Evolutionary conservation across 164 flowering plant genomes (phyloP), one percentile per base, ranked within the genome.

Genomic region (Sedum album): DNA sequence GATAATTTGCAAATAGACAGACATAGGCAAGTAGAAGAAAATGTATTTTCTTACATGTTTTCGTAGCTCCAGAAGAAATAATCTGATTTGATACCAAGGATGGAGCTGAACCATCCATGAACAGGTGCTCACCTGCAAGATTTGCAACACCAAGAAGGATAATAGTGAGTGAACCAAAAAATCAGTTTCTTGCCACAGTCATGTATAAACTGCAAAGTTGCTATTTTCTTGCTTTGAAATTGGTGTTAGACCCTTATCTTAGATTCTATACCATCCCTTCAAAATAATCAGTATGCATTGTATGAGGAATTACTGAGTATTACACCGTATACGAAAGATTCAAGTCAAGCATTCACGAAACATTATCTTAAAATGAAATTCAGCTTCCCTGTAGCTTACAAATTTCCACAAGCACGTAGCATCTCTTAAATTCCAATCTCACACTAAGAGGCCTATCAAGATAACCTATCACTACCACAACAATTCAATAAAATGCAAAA

Each of bases 41-140:
- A 42, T 4, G 26, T 25, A 64, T 38, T 26, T 31, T 31, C 91
- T 83, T 82, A 93, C 98, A 93, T 69, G 82, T 86, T 82, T 81
- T 91, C 31, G 80, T 76, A 61, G 83, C 74, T 25, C 96, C 87
- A 44, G 86, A 69, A 17, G 89, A 80, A 70, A 93, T 72, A 63
- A 91, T 76, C 72, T 88, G 87, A 76, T 87, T 87, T 44, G 95
- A 82, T 71, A 87, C 76, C 33, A 93, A 53, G n/a, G 80, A 71
- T 55, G 87, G 81, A 20, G 82, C 68, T 28, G 91, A 84, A 71
- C 83, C 78, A 65, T 91, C 96, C 79, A 91, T 71, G 75, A 91
- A 89, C 26, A 83, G 76, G 73, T 80, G 78, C 76, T 94, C 98
- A 49, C 98, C 98, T 94, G 84, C 71, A 76, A 31, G 26, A 31